Conservation (phyloP, 192 early-diverging fungal genomes). For the Coemansia sp. region DNA sequence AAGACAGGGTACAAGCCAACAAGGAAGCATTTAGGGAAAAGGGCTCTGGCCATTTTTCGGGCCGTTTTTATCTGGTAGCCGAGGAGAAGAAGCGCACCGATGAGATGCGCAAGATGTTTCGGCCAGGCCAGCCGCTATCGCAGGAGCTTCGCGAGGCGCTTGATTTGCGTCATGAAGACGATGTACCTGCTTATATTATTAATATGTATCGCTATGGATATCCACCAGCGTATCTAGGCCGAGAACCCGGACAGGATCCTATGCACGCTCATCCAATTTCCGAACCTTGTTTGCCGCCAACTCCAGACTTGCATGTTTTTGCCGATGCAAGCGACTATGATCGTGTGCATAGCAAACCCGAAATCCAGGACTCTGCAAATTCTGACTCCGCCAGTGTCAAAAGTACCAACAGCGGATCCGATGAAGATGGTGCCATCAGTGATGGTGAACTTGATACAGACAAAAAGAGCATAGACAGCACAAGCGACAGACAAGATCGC, state of each 20-base stretch:
- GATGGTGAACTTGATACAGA: constrained; percentile 9
- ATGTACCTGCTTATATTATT: constrained; percentile 33
- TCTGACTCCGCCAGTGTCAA: neutral
- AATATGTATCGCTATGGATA: constrained; percentile 43
- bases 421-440: constrained; percentile 36
- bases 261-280: constrained; percentile 9
- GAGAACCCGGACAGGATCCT: constrained; percentile 26
- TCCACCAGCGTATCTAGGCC: constrained; percentile 46
- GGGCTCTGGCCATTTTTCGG: constrained; percentile 18
- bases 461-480: neutral
- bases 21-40: constrained; percentile 28
- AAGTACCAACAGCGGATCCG: constrained; percentile 8
- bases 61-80: constrained; percentile 30
- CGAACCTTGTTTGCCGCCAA: constrained; percentile 6
- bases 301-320: constrained; percentile 30
- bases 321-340: constrained; percentile 24
- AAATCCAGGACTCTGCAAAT: neutral
- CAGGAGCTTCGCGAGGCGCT: constrained; percentile 28
- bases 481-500: neutral
- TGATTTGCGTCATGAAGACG: constrained; percentile 18
- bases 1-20: constrained; percentile 29
- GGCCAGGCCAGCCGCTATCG: constrained; percentile 42
- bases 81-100: constrained; percentile 36
- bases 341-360: neutral
- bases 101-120: constrained; percentile 27